Conservation (phyloP, 2,329 filamentous ascomycete genomes). For the Curvularia sp. region DNA sequence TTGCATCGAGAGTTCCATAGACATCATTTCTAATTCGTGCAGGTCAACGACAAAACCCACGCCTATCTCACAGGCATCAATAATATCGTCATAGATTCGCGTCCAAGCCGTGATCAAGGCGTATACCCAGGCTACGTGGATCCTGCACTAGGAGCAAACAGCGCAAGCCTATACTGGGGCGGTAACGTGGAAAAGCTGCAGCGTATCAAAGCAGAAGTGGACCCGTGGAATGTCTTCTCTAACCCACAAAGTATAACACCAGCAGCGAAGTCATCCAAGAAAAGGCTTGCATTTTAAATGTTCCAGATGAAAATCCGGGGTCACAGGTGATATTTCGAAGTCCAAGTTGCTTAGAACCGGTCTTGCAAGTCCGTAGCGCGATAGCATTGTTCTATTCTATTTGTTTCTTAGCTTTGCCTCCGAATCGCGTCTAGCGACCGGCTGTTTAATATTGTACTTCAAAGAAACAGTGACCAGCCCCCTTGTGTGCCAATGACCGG, state of each 20-base stretch:
- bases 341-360: background rate
- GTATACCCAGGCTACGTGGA: slow-evolving; percentile 64
- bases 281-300: background rate
- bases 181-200: slow-evolving; percentile 46
- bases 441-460: background rate
- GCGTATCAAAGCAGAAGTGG: slow-evolving; percentile 51
- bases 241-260: slow-evolving; percentile 48
- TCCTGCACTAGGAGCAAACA: slow-evolving; percentile 53
- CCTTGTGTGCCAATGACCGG: background rate
- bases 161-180: slow-evolving; percentile 58
- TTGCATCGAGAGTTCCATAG: background rate
- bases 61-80: slow-evolving; percentile 54
- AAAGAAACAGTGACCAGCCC: no score
- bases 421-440: background rate
- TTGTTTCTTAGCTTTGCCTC: background rate
- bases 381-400: background rate
- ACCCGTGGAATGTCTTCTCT: slow-evolving; percentile 50
- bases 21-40: background rate
- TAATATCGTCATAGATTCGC: slow-evolving; percentile 42
- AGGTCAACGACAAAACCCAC: slow-evolving; percentile 47
- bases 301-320: background rate
- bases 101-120: slow-evolving; percentile 49
- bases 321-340: background rate
- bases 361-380: background rate
- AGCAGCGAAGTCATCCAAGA: slow-evolving; percentile 17